Conservation (phyloP, 257 asterid genomes). For the Solanum appendiculatum region DNA sequence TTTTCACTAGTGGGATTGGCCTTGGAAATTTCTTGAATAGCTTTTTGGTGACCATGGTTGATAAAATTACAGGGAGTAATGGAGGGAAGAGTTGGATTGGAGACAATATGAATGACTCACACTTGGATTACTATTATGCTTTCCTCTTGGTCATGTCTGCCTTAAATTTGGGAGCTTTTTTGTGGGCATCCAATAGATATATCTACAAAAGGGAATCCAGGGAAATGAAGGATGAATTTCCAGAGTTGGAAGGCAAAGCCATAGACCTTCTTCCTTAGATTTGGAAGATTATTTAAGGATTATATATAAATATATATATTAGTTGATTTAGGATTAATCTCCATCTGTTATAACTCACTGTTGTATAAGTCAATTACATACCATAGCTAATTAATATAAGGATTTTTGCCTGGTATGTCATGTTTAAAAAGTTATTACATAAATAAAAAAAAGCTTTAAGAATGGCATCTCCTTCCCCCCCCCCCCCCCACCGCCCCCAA, state of each 20-base stretch:
- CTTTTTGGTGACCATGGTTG: conserved; percentile 65
- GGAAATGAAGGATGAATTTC: conserved; percentile 26
- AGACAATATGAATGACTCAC: conserved; percentile 68
- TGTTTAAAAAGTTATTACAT: neutral
- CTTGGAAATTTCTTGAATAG: conserved; percentile 82
- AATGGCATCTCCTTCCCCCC: neutral
- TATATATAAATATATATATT: neutral
- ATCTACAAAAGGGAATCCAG: conserved; percentile 52
- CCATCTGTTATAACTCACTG: neutral
- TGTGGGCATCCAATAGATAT: conserved; percentile 52
- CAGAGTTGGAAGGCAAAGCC: conserved; percentile 30
- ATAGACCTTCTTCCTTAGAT: conserved; percentile 20
- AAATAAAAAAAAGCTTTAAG: neutral
- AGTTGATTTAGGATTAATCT: neutral
- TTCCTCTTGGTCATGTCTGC: conserved; percentile 43
- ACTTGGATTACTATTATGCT: conserved; percentile 63
- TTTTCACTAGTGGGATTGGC: conserved; percentile 80
- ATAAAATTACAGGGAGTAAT: conserved; percentile 39
- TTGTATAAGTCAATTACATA: neutral
- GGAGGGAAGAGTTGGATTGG: conserved; percentile 86
- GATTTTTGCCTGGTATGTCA: neutral
- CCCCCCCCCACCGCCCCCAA: neutral
- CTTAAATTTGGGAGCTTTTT: conserved; percentile 36
- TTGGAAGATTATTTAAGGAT: conserved; percentile 21
- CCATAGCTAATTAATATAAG: neutral